Evolutionary conservation across 768 basidiomycete species (phyloP), one percentile per base, ranked within the genome.

Genomic region (Podaxis sp.): DNA sequence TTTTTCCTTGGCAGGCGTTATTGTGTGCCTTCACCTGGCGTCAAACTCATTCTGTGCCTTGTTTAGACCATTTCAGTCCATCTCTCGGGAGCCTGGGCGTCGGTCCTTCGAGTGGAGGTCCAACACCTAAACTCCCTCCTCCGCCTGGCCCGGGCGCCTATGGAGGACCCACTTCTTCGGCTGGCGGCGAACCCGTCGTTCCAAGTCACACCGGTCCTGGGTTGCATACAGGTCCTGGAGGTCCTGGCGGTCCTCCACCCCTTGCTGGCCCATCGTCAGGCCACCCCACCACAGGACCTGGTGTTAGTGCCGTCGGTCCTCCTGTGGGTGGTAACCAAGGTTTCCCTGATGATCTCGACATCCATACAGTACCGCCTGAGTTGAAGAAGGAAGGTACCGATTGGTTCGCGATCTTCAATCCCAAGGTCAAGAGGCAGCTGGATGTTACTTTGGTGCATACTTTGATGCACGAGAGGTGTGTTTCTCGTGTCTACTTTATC

Each of bases 381-480:
- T 71, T 78, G 60, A 85, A 81, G 73, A 85, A 83, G 66, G 86
- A 94, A 70, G 92, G 90, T 1, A 74, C 75, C 40, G 93, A 94
- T 73, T 96, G 94, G 94, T 89, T 90, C 70, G 91, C 88, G 3
- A 80, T 93, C 57, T 94, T 89, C 77, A 94, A 91, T 71, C 86
- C 90, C 47, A 87, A 87, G 70, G 83, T 86, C 51, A 87, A 89
- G 71, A 82, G 84, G 57, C 77, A 82, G 47, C 77, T 93, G 57
- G 91, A 94, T 69, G 88, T 96, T 22, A 74, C 75, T 47, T 75
- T 96, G 60, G 83, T 91, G 22, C 93, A 95, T 71, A 91, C 90
- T 2, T 78, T 96, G 24, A 82, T 83, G 72, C 94, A 96, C 68
- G 87, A 89, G 68, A 93, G 90, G 93, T 94, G 69, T 63, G 74